Evolutionary conservation across 2,329 filamentous ascomycete species (phyloP).

Genomic region (Phoma sp.): DNA sequence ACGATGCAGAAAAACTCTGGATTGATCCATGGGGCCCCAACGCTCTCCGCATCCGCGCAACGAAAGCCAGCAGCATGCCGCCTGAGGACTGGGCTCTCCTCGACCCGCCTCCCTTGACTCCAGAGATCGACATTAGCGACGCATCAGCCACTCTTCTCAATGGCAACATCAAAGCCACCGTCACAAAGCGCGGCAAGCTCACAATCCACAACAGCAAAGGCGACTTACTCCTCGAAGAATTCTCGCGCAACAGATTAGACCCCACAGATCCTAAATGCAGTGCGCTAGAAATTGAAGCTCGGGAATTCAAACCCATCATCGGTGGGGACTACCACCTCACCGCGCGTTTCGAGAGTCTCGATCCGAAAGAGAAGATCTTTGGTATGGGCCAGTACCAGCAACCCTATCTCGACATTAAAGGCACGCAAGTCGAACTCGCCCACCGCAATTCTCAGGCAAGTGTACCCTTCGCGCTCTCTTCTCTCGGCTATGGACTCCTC

Average conservation of each 20-base stretch:
- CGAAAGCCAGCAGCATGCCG: conserved; percentile 45
- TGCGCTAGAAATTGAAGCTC: conserved; percentile 61
- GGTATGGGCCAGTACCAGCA: conserved; percentile 75
- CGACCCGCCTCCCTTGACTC: neutral
- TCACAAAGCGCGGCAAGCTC: conserved; percentile 59
- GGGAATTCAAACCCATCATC: conserved; percentile 62
- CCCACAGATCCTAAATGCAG: conserved; percentile 64
- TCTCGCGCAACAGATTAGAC: conserved; percentile 58
- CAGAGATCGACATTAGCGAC: conserved; percentile 22
- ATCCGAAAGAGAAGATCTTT: conserved; percentile 65
- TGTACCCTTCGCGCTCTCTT: conserved; percentile 67
- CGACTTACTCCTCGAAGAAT: conserved; percentile 60
- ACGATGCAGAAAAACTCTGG: conserved; percentile 57
- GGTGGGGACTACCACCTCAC: conserved; percentile 64
- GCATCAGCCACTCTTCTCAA: conserved; percentile 53
- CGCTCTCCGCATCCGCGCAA: conserved; percentile 57
- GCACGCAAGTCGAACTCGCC: conserved; percentile 66
- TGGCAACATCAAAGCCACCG: conserved; percentile 56
- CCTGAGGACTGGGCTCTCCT: conserved; percentile 36
- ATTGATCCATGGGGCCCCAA: conserved; percentile 58
- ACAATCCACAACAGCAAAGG: conserved; percentile 53
- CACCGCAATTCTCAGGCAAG: conserved; percentile 71
- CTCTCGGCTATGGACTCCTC: conserved; percentile 66
- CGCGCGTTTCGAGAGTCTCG: conserved; percentile 62
- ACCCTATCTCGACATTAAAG: conserved; percentile 67